Base-by-base conservation (phyloP, 768 basidiomycete genomes). In the Peribolospora kevripleyi region DNA sequence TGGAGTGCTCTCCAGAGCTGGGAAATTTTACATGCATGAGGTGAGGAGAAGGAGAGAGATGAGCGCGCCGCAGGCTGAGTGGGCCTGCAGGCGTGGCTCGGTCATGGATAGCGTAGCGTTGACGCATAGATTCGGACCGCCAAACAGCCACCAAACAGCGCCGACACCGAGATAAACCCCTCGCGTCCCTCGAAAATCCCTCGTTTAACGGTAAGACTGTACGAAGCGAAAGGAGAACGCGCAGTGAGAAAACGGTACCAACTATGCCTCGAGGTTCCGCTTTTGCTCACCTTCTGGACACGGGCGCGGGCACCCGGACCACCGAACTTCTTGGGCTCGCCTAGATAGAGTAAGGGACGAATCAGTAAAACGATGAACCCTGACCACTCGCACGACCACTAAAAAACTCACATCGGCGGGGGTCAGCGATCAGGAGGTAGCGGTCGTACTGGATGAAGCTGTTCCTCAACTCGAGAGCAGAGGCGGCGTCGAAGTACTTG, bases 241-340 rank as follows among this genome's bases (percentile, higher is more conserved):
- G 57, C 52, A 39, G 42, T 25, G 40, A 41, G 40, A 43, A 7
- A 7, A 13, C 42, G 57, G 25, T 11, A 43, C 39, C 46, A 64
- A 40, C 47, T 65, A 64, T 52, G 55, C 52, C 14, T 59, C 66
- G 2, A 57, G 57, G 42, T 62, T 6, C 51, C 45, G 25, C 64
- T 13, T 53, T 5, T 51, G 58, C 60, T 87, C 85, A 81, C 84
- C 77, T 91, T 93, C 75, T 93, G 90, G 72, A 88, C 81, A 74
- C 88, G 84, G 57, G 88, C 87, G 77, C 90, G 85, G 61, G 90
- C 90, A 80, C 90, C 90, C 69, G 75, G 76, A 75, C 90, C 90
- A 77, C 90, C 91, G 69, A 97, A 95, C 73, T 91, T 93, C 80
- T 95, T 95, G 64, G 91, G 91, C 70, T 97, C 91, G 81, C 83